These are phyloP conservation scores for Digitaria exilis DNA, from an alignment of 202 grass and related monocot species.

Conservation along the genomic window DNA sequence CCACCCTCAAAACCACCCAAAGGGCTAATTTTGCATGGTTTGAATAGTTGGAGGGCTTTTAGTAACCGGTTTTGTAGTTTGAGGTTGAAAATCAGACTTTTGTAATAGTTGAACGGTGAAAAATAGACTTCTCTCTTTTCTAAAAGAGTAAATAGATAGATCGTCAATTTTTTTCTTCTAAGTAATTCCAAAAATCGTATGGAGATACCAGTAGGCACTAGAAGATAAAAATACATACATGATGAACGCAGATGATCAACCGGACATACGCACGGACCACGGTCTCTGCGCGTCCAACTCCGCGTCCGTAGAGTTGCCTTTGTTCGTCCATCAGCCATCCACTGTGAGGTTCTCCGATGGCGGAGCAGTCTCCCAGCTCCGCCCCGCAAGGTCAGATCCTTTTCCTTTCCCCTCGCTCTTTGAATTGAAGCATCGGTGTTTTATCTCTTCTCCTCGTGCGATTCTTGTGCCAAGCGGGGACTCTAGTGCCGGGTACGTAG, in stretches of 20 bases:
- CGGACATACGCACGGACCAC: not conserved
- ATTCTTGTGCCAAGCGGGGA: not conserved
- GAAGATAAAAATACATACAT: not conserved
- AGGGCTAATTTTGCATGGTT: no score
- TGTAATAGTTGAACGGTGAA: no score
- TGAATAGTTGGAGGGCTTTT: no score
- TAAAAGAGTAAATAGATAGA: no score
- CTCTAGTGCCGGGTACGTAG: not conserved
- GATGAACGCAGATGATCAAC: not conserved
- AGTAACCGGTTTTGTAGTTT: no score
- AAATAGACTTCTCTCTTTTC: no score
- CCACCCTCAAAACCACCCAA: no score
- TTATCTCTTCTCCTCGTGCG: not conserved
- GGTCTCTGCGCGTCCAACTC: not conserved
- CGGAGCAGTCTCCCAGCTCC: constrained; percentile 39
- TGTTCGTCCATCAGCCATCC: not conserved
- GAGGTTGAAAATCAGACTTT: no score
- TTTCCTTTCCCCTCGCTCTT: not conserved
- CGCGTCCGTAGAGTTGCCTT: not conserved
- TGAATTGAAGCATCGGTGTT: not conserved
- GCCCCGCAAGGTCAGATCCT: constrained; percentile 44
- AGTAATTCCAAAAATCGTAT: no score
- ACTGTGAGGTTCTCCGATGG: constrained; percentile 33
- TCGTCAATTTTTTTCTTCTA: no score
- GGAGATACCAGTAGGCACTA: not conserved